phyloP scores from a whole-genome alignment of 2,329 filamentous ascomycete genomes.

The Chaetothyriales sp. region DNA sequence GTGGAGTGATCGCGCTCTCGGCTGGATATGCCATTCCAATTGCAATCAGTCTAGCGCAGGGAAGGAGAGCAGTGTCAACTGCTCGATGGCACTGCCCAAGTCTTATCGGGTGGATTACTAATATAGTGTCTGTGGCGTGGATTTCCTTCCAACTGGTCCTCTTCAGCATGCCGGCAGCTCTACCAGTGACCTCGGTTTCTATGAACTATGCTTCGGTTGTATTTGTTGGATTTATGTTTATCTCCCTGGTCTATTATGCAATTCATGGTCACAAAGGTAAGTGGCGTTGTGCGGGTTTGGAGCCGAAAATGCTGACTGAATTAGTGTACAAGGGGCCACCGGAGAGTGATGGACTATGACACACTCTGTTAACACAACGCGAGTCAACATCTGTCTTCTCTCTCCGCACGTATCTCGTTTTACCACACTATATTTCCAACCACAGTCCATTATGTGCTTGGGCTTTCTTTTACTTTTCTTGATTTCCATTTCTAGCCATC shows the following conservation, averaged over 20 bases:
- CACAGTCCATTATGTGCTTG: too few species aligned
- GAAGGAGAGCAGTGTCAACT: slow-evolving; percentile 34
- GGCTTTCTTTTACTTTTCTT: too few species aligned
- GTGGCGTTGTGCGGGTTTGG: slow-evolving; percentile 6
- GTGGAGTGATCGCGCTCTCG: slow-evolving; percentile 44
- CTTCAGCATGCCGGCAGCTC: slow-evolving; percentile 40
- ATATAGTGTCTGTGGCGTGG: slow-evolving; percentile 37
- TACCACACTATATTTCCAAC: too few species aligned
- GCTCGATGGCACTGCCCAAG: slow-evolving; percentile 37
- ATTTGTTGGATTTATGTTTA: slow-evolving; percentile 40
- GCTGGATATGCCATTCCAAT: slow-evolving; percentile 46
- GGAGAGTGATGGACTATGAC: slow-evolving; percentile 19
- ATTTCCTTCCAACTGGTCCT: slow-evolving; percentile 40
- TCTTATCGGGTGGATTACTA: slow-evolving; percentile 32
- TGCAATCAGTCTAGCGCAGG: slow-evolving; percentile 34
- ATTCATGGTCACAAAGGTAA: slow-evolving; percentile 39
- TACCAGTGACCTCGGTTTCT: slow-evolving; percentile 39
- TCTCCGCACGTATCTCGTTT: too few species aligned
- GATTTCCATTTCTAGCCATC: too few species aligned
- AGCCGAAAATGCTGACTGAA: slow-evolving; percentile 2
- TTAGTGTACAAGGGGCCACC: slow-evolving; percentile 26
- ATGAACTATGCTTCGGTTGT: slow-evolving; percentile 49
- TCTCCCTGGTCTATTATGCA: slow-evolving; percentile 39
- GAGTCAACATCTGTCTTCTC: too few species aligned
- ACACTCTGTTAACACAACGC: too few species aligned